Conservation (phyloP, 2,329 filamentous ascomycete species). For the Fusarium clavum region DNA sequence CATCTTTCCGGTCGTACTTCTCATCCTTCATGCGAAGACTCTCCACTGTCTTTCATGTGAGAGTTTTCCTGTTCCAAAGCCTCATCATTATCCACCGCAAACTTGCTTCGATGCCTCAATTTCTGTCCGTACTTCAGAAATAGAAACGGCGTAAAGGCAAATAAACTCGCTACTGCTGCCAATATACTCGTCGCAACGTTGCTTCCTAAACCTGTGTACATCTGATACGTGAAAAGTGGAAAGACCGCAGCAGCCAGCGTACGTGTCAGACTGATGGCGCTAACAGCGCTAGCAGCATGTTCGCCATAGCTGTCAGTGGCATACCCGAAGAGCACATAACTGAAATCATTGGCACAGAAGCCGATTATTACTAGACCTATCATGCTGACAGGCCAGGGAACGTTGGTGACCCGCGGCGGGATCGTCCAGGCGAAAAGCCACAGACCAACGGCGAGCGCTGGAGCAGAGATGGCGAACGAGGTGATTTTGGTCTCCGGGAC, state of each 20-base stretch:
- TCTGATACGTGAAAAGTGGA: slow-evolving; percentile 8
- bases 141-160: slow-evolving; percentile 6
- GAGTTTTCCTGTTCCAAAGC: slow-evolving; percentile 1
- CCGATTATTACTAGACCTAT: slow-evolving; percentile 13
- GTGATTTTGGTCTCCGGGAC: slow-evolving; percentile 11
- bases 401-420: slow-evolving; percentile 2
- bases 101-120: slow-evolving; percentile 17
- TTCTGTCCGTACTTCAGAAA: slow-evolving; percentile 3
- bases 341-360: slow-evolving; percentile 16
- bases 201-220: slow-evolving; percentile 9
- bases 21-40: not conserved
- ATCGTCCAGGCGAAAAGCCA: slow-evolving; percentile 26
- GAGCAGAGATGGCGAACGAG: not conserved
- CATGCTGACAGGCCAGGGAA: slow-evolving; percentile 21
- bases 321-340: slow-evolving; percentile 16
- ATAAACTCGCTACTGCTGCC: slow-evolving; percentile 8
- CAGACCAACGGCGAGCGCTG: slow-evolving; percentile 5
- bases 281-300: slow-evolving; percentile 17
- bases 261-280: slow-evolving; percentile 12
- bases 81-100: slow-evolving; percentile 1
- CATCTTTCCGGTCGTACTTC: rapidly evolving
- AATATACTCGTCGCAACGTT: slow-evolving; percentile 18
- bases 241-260: not conserved
- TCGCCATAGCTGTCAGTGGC: slow-evolving; percentile 13
- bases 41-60: slow-evolving; percentile 1